Conservation (phyloP, 495 filamentous ascomycete genomes). For the Penicillium riverlandense region DNA sequence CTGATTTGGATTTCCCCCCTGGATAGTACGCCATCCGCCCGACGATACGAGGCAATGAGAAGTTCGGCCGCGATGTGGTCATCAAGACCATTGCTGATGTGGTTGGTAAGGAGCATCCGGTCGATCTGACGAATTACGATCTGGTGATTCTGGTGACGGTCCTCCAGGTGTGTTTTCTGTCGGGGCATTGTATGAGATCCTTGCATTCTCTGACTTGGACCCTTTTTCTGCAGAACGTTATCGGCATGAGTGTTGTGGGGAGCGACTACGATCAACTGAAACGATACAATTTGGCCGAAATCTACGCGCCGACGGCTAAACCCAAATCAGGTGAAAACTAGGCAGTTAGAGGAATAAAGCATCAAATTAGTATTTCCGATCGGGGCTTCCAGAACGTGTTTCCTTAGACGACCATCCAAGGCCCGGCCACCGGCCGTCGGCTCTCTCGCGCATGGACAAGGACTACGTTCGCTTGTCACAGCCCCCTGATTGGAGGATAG, state of each 20-base stretch:
- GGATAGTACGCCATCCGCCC: slow-evolving; percentile 85
- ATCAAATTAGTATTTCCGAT: too few relatives aligned
- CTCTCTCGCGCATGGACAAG: too few relatives aligned
- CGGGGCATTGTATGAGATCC: neutral
- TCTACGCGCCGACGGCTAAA: slow-evolving; percentile 45
- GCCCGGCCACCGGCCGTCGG: too few relatives aligned
- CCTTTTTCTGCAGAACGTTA: slow-evolving; percentile 50
- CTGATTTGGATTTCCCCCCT: slow-evolving; percentile 2
- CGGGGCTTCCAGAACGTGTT: too few relatives aligned
- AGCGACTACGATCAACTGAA: slow-evolving; percentile 63
- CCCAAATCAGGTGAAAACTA: neutral
- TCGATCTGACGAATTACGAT: slow-evolving; percentile 77
- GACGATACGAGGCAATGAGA: slow-evolving; percentile 68
- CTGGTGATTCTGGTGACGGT: slow-evolving; percentile 82
- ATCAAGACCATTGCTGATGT: slow-evolving; percentile 72
- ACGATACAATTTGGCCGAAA: slow-evolving; percentile 64
- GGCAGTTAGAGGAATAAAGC: too few relatives aligned
- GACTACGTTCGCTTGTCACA: too few relatives aligned
- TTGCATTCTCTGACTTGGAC: slow-evolving; percentile 6
- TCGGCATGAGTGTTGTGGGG: slow-evolving; percentile 71
- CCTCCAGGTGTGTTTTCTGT: slow-evolving; percentile 59
- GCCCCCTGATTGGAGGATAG: too few relatives aligned
- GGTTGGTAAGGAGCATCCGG: slow-evolving; percentile 65
- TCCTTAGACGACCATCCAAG: too few relatives aligned
- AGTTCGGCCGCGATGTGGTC: slow-evolving; percentile 62